Conservation (phyloP, 495 filamentous ascomycete genomes). For the Physcia stellaris region DNA sequence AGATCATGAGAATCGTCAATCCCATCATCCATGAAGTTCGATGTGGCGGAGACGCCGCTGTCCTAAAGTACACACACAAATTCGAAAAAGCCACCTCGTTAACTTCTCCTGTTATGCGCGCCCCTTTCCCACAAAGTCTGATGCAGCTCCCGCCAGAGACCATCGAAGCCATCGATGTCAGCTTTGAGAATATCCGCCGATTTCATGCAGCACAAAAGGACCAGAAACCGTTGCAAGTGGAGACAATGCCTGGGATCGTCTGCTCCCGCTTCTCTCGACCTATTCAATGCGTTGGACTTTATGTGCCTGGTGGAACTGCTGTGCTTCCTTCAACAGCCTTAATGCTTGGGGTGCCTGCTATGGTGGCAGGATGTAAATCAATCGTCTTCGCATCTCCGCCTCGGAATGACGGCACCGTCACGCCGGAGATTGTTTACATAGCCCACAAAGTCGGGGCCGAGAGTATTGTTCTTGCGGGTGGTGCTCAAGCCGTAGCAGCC, state of each 20-base stretch:
- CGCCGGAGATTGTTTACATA: conserved; percentile 95
- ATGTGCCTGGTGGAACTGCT: conserved; percentile 90
- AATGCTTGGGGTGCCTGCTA: conserved; percentile 94
- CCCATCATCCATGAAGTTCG: conserved; percentile 84
- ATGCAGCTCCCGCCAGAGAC: conserved; percentile 78
- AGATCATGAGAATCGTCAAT: conserved; percentile 75
- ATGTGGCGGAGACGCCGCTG: conserved; percentile 65
- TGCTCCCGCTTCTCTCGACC: conserved; percentile 88
- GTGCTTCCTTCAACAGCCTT: conserved; percentile 91
- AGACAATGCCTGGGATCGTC: conserved; percentile 93
- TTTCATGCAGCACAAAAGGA: conserved; percentile 88
- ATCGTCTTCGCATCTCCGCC: conserved; percentile 91
- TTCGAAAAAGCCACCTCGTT: conserved; percentile 91
- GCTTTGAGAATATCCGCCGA: conserved; percentile 81
- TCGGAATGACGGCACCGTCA: conserved; percentile 75
- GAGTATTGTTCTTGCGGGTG: conserved; percentile 87
- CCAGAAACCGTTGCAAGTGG: conserved; percentile 63
- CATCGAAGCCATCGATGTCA: conserved; percentile 79
- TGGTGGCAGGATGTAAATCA: conserved; percentile 93
- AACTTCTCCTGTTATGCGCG: conserved; percentile 72
- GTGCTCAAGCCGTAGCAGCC: conserved; percentile 81
- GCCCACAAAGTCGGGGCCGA: conserved; percentile 94
- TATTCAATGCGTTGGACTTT: conserved; percentile 88
- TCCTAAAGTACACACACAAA: conserved; percentile 87
- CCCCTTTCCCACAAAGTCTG: conserved; percentile 69